phyloP scores from a whole-genome alignment of 164 flowering plant species.

The Litsea cubeba region DNA sequence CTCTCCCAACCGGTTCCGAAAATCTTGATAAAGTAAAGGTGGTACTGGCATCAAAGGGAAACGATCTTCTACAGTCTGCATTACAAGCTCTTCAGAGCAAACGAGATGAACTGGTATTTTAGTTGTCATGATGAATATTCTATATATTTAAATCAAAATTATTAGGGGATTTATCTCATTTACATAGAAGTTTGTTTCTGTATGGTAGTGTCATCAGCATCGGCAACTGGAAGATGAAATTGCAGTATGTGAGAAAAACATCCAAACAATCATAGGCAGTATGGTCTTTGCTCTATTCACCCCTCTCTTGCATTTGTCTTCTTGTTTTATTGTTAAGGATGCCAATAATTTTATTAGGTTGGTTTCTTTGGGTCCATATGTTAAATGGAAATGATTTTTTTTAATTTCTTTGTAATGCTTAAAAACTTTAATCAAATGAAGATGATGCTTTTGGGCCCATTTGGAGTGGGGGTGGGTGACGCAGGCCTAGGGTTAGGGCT shows the following conservation, averaged over 20 bases:
- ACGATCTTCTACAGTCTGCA: constrained; percentile 37
- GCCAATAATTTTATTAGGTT: background rate
- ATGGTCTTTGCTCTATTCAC: constrained; percentile 3
- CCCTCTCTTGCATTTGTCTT: background rate
- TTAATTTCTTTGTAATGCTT: background rate
- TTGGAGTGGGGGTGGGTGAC: too few relatives aligned
- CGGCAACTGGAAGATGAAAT: constrained; percentile 55
- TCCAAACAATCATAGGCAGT: constrained; percentile 41
- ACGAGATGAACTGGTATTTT: constrained; percentile 51
- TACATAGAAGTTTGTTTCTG: constrained; percentile 7
- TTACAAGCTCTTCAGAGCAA: constrained; percentile 33
- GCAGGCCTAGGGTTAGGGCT: too few relatives aligned
- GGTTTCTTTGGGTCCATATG: background rate
- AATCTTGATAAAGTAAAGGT: constrained; percentile 23
- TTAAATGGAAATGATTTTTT: background rate
- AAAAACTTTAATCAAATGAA: too few relatives aligned
- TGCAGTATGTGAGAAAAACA: constrained; percentile 47
- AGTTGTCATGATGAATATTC: background rate
- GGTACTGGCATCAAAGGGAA: constrained; percentile 27
- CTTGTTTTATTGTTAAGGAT: background rate
- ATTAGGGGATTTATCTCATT: background rate
- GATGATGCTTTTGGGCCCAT: too few relatives aligned
- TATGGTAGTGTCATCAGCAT: constrained; percentile 43
- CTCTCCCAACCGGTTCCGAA: constrained; percentile 11
- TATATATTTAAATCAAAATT: background rate